Evolutionary conservation across 2,329 filamentous ascomycete genomes (phyloP), one percentile per base, ranked within the genome.

Genomic region (Pseudopithomyces maydicus): DNA sequence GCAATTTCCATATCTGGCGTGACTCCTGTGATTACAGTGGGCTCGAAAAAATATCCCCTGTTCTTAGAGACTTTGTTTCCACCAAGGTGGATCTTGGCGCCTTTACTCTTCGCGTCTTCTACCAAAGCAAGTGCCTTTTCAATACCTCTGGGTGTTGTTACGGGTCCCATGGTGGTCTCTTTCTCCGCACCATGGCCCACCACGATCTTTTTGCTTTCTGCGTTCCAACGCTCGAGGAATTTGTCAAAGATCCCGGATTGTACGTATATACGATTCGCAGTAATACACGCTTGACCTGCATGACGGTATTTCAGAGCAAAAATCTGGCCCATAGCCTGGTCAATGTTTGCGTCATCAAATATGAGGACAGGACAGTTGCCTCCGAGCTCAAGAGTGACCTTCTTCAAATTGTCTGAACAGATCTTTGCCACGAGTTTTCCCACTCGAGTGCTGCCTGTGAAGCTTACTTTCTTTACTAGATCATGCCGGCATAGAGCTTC

Each of bases 11-110:
- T 89, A 2, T 85, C 80, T 10, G 79, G 74, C 6, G 80, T 85
- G 59, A 87, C 84, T 4, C 83, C 82, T 0, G 81, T 81, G 39
- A 90, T 81, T 54, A 90, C 83, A 0, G 88, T 90, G 1, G 86
- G 88, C 69, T 88, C 81, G 73, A 90, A 89, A 79, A 90, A 91
- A 74, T 88, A 90, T 4, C 87, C 86, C 0, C 78, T 75, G 8
- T 78, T 69, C 42, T 69, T 70, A 2, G 82, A 80, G 1, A 79
- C 68, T 50, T 77, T 79, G 54, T 81, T 77, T 3, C 85, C 87
- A 12, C 89, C 89, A 19, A 87, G 76, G 1, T 90, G 76, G n/a
- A 90, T 74, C 43, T 82, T 83, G 1, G 85, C 90, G 2, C 89
- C 89, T 38, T 84, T 81, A 53, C 81, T 81, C 52, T 81, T 80